Base-by-base conservation (phyloP, 345 rosid genomes). In the Citrus hindsii region DNA sequence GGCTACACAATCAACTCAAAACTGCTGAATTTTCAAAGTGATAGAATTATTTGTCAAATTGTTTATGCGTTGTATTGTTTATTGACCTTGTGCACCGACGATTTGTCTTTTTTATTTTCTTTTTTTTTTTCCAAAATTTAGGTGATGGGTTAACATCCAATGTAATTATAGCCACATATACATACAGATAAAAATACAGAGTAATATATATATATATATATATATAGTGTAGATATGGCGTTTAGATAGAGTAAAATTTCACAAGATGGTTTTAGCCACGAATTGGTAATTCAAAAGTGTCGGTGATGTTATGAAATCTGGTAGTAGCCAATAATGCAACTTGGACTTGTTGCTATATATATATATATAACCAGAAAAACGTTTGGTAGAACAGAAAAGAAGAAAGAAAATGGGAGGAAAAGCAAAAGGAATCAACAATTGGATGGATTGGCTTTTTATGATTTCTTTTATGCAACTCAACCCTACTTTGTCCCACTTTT, bases 381-480 rank as follows among this genome's bases (percentile, higher is more conserved):
- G 28, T n/a, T 74, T 42, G 59, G 40, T 40, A 40, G 68, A 42
- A 18, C 16, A 74, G 65, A 53, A 74, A 74, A 59, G 19, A 40
- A 4, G 51, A 46, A 46, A 46, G 51, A 3, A 12, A 46, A 46
- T 13, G 51, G 12, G 38, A n/a, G 42, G 7, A 67, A 42, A 68
- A 10, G 76, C 72, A 66, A 76, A 30, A 61, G 42, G 75, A 67
- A 37, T 28, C 67, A 22, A 78, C 66, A 55, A 58, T 74, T 69
- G 74, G 32, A 60, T 35, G 37, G 46, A 22, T 75, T 21, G 65
- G 51, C 62, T 69, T 60, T 51, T 46, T 74, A 24, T 27, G 67
- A 7, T 69, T 64, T 65, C 77, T 70, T 82, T 7, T 64, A 59
- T 58, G 37, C 73, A 79, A 75, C 69, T 75, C 79, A 71, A 66